Evolutionary conservation across 441 rosid species (phyloP).

Genomic region (Gossypium aridum): DNA sequence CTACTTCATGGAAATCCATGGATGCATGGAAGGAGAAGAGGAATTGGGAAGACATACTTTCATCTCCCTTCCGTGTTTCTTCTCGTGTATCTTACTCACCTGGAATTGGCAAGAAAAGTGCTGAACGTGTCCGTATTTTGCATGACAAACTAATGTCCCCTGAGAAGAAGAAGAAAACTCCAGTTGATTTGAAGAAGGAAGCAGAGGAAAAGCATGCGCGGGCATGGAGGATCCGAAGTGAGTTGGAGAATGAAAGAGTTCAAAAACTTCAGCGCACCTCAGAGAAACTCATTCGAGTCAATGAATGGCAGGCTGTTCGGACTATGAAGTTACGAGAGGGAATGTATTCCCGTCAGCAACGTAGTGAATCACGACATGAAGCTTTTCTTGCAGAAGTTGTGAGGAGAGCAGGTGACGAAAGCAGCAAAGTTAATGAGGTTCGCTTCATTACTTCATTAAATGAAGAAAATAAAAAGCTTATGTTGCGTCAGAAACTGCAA

Average conservation of each 20-base stretch:
- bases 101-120: conserved; percentile 63
- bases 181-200: conserved; percentile 63
- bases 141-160: conserved; percentile 74
- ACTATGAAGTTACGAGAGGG: conserved; percentile 69
- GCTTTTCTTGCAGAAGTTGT: conserved; percentile 78
- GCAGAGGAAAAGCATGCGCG: conserved; percentile 80
- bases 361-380: conserved; percentile 73
- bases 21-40: conserved; percentile 89
- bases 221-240: conserved; percentile 70
- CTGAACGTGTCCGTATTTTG: conserved; percentile 62
- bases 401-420: conserved; percentile 88
- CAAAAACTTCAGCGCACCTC: conserved; percentile 78
- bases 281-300: conserved; percentile 69
- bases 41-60: conserved; percentile 74
- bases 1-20: conserved; percentile 54
- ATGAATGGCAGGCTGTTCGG: conserved; percentile 83
- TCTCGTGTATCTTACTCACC: conserved; percentile 66
- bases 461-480: conserved; percentile 78
- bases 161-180: conserved; percentile 76
- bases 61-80: conserved; percentile 59
- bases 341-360: conserved; percentile 77
- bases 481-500: conserved; percentile 71
- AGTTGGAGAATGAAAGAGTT: conserved; percentile 73
- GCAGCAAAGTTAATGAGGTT: conserved; percentile 82
- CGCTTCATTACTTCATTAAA: conserved; percentile 82